phyloP scores from a whole-genome alignment of 768 basidiomycete genomes.

The Botryobasidium botryosum region DNA sequence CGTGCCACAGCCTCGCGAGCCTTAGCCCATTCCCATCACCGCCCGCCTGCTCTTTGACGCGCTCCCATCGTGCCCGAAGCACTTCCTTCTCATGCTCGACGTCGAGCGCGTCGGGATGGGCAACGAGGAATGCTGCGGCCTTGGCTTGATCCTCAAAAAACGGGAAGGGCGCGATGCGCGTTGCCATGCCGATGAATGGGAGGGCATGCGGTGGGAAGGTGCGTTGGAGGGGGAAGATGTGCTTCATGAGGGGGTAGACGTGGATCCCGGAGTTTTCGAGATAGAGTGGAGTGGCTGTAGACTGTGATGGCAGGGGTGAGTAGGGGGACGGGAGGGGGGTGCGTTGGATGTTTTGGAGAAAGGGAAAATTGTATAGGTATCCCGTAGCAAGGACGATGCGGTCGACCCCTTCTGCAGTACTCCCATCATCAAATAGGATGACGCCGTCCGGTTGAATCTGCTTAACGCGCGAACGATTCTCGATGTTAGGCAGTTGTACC shows the following conservation, averaged over 20 bases:
- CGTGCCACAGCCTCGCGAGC: slow-evolving; percentile 44
- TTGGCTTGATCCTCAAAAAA: slow-evolving; percentile 63
- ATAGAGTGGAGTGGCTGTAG: slow-evolving; percentile 23
- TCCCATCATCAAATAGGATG: slow-evolving; percentile 41
- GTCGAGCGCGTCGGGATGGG: slow-evolving; percentile 33
- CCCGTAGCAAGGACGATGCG: slow-evolving; percentile 63
- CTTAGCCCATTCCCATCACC: slow-evolving; percentile 21
- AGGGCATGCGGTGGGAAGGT: slow-evolving; percentile 31
- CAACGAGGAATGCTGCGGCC: slow-evolving; percentile 33
- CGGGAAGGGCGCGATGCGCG: slow-evolving; percentile 53
- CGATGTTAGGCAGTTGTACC: background rate
- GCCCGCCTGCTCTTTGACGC: slow-evolving; percentile 3
- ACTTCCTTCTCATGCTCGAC: slow-evolving; percentile 28
- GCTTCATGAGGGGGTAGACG: slow-evolving; percentile 53
- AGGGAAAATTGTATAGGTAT: slow-evolving; percentile 47
- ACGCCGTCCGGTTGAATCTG: slow-evolving; percentile 18
- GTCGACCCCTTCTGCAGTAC: slow-evolving; percentile 36
- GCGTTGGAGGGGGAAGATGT: slow-evolving; percentile 44
- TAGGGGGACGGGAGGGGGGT: slow-evolving; percentile 22
- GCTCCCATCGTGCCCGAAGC: slow-evolving; percentile 31
- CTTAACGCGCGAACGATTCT: background rate
- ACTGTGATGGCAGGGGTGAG: background rate
- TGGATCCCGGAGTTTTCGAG: slow-evolving; percentile 48
- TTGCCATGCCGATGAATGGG: slow-evolving; percentile 48
- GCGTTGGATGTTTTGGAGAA: slow-evolving; percentile 30